Base-by-base conservation (phyloP, 2,329 filamentous ascomycete genomes). In the Fusarium stilboides region DNA sequence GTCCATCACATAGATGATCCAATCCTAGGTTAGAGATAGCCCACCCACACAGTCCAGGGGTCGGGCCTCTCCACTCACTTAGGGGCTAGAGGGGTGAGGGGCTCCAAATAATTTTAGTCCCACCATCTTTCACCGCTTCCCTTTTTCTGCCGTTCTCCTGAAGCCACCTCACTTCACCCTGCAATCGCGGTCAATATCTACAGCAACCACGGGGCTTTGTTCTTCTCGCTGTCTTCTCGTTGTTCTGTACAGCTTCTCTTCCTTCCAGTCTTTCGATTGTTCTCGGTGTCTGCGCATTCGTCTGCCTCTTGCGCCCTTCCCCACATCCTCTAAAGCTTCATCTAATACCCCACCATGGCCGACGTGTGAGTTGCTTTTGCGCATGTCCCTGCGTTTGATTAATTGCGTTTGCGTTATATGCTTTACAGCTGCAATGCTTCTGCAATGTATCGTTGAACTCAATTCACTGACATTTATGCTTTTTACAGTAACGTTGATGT, bases 401-500 rank as follows among this genome's bases (percentile, higher is more conserved):
- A 20, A 57, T 57, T 49, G 42, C 55, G 22, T 42, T 57, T 49
- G 42, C 55, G 22, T 42, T 55, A 37, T n/a, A 34, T 51, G 44
- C 37, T 47, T 17, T 34, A 50, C 28, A 33, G 42, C 54, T 34
- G 19, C 20, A 43, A 58, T 55, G 33, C 28, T 31, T 31, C 17
- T 39, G 47, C 33, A 19, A 15, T 47, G 14, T 22, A 17, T 17
- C 13, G n/a, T 33, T 22, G 36, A 43, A 49, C 17, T 24, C n/a
- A 7, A 7, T 34, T 64, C 65, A 37, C 74, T 75, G 59, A 76
- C 62, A 33, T 55, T 36, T 26, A 5, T 17, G 22, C 44, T 45
- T 44, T 42, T 22, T 61, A 15, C 81, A 97, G 94, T 82, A 91
- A 94, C 78, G 94, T 98, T 80, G 96, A 99, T 84, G 92, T 99